Conservation (phyloP, 768 basidiomycete species). For the Leccinum pellstonianum region DNA sequence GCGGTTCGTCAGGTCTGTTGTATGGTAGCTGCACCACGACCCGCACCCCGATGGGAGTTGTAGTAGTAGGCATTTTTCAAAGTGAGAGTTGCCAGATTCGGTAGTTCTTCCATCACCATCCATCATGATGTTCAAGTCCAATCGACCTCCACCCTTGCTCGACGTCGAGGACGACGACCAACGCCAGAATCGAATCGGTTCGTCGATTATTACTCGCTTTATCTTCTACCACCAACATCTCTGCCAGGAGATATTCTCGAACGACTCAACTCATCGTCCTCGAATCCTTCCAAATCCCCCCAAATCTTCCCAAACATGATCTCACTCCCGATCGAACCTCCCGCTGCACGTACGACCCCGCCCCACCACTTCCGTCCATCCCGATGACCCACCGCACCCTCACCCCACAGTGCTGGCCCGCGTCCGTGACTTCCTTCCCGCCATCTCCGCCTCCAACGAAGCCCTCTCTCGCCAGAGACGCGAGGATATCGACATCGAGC, state of each 20-base stretch:
- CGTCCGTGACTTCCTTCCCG: conserved; percentile 65
- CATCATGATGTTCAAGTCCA: conserved; percentile 17
- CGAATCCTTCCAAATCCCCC: conserved; percentile 24
- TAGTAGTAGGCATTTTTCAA: conserved; percentile 1
- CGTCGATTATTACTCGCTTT: neutral
- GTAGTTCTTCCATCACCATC: neutral
- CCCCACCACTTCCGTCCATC: neutral
- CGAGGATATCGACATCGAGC: conserved; percentile 67
- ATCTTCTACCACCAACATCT: neutral
- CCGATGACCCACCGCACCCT: conserved; percentile 1
- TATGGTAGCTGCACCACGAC: conserved; percentile 80
- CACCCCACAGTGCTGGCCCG: conserved; percentile 55
- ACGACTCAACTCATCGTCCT: conserved; percentile 34
- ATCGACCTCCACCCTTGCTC: conserved; percentile 24
- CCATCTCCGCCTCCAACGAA: conserved; percentile 63
- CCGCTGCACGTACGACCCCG: conserved; percentile 46
- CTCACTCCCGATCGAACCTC: conserved; percentile 36
- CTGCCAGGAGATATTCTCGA: conserved; percentile 41
- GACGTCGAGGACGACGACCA: conserved; percentile 50
- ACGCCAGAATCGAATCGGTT: conserved; percentile 43
- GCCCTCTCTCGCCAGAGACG: conserved; percentile 50
- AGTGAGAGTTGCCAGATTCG: conserved; percentile 7
- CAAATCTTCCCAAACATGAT: conserved; percentile 35
- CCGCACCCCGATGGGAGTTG: conserved; percentile 44
- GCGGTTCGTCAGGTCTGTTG: conserved; percentile 70